phyloP scores from a whole-genome alignment of 2,329 filamentous ascomycete genomes.

The Talaromyces sp. region DNA sequence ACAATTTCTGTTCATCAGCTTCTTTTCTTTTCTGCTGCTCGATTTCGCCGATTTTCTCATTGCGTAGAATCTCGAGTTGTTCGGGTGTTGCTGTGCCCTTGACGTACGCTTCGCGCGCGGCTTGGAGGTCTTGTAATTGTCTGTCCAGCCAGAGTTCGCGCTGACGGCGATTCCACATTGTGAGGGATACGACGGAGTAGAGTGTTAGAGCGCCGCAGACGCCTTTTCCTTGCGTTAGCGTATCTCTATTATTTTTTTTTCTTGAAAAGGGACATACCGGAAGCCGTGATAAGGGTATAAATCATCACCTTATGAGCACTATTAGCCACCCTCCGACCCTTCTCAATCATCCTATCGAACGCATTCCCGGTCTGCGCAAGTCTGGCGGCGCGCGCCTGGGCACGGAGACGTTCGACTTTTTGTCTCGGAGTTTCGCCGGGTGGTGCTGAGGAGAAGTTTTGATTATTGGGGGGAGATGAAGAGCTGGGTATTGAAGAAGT shows the following conservation, averaged over 20 bases:
- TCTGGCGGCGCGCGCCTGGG: conserved; percentile 62
- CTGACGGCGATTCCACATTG: conserved; percentile 63
- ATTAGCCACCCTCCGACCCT: conserved; percentile 55
- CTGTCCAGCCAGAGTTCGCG: conserved; percentile 56
- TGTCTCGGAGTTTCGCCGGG: conserved; percentile 58
- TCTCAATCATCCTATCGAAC: conserved; percentile 51
- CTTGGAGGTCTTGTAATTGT: conserved; percentile 38
- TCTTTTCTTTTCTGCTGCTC: conserved; percentile 36
- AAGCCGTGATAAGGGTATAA: conserved; percentile 56
- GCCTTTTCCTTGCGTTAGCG: conserved; percentile 35
- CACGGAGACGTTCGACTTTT: conserved; percentile 63
- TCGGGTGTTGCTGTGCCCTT: conserved; percentile 36
- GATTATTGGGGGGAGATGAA: not conserved
- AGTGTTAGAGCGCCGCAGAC: conserved; percentile 57
- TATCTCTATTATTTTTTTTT: too few relatives aligned
- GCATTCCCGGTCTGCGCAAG: conserved; percentile 53
- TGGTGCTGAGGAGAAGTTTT: conserved; percentile 18
- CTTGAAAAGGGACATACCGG: conserved; percentile 41
- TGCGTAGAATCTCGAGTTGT: conserved; percentile 41
- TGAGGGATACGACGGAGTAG: conserved; percentile 61
- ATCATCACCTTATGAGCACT: conserved; percentile 57
- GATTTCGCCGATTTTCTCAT: conserved; percentile 42
- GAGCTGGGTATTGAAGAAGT: not conserved
- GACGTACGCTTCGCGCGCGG: conserved; percentile 40
- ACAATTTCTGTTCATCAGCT: conserved; percentile 34